Base-by-base conservation (phyloP, 2,329 filamentous ascomycete species). In the Alternaria viburni region DNA sequence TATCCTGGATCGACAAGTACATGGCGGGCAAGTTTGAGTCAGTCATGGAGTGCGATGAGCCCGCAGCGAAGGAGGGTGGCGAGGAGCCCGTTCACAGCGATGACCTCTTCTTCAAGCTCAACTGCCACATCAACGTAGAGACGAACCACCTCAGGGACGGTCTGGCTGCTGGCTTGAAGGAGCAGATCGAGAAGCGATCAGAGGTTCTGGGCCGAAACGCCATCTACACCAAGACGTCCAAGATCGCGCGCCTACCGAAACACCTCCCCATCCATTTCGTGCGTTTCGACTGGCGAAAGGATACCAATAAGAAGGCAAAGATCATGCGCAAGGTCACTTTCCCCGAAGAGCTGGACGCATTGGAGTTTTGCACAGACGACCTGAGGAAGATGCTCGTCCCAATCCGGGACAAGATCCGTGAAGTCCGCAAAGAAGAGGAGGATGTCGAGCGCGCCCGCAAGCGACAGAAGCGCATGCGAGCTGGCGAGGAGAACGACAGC, bases 311-410 rank as follows among this genome's bases (percentile, higher is more conserved):
- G 85, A 99, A 99, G 86, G 94, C 95, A 70, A 99, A 99, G 86
- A 99, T 99, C 73, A 95, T 99, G 92, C 92, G 94, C 78, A 99
- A 98, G 83, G 96, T 99, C 61, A 95, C 93, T 0, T 99, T 99
- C 78, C 95, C 95, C 7, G 90, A 92, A 54, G 96, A 99, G 81
- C 85, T 99, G 32, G 96, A 99, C 75, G 89, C 93, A 43, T 90
- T 97, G 21, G 96, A 99, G 78, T 97, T 97, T 81, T 99, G 96
- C 81, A 95, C 94, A 12, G 94, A 98, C 25, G 91, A 96, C 57
- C 85, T 99, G 66, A 91, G 89, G 79, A 90, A 90, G 76, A 88
- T 91, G 71, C 86, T 99, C 47, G 84, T 97, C 50, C 96, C 96
- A 1, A 91, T 99, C n/a, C 89, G 96, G 63, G 96, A 99, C 84